These are phyloP conservation scores for Paraphoma chrysanthemicola DNA, from an alignment of 2,329 filamentous ascomycete genomes.

Conservation along the genomic window DNA sequence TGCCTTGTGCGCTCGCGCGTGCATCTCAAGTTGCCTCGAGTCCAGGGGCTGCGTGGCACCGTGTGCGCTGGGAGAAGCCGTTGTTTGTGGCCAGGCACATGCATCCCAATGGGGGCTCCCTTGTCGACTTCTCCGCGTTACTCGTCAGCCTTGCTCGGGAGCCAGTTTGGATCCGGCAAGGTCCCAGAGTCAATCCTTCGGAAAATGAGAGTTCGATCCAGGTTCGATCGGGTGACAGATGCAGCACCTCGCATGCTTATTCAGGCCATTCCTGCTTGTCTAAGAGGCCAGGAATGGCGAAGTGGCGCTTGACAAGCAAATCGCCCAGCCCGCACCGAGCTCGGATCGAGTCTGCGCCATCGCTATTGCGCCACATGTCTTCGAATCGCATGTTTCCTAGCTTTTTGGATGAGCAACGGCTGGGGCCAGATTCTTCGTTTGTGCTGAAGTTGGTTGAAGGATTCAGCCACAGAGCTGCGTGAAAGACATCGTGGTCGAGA, in stretches of 20 bases:
- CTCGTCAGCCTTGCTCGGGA: slow-evolving; percentile 3
- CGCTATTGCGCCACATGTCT: too few species aligned
- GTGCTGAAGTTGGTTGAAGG: neutral
- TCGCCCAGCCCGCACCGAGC: too few species aligned
- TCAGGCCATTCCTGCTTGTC: too few species aligned
- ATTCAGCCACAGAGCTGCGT: neutral
- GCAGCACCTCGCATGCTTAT: too few species aligned
- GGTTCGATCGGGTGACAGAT: neutral
- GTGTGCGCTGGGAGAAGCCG: slow-evolving; percentile 4
- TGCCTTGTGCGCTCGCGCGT: slow-evolving; percentile 2
- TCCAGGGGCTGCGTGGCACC: slow-evolving; percentile 1
- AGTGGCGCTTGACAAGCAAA: too few species aligned
- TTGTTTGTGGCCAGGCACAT: slow-evolving; percentile 1
- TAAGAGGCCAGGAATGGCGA: too few species aligned
- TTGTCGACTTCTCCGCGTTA: neutral
- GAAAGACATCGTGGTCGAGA: neutral
- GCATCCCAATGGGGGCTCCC: neutral
- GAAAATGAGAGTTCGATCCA: neutral
- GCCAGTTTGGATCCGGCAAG: neutral
- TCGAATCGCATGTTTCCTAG: too few species aligned
- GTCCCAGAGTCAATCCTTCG: neutral
- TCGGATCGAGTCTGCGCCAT: too few species aligned
- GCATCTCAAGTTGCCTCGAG: slow-evolving; percentile 4
- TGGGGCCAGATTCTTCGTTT: too few species aligned
- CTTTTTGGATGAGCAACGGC: too few species aligned